Percentiles rank a stretch among this genome's conserved stretches.
These are phyloP conservation scores for Whalleya microplaca DNA, from an alignment of 2,329 filamentous ascomycete species.

Conservation along the genomic window DNA sequence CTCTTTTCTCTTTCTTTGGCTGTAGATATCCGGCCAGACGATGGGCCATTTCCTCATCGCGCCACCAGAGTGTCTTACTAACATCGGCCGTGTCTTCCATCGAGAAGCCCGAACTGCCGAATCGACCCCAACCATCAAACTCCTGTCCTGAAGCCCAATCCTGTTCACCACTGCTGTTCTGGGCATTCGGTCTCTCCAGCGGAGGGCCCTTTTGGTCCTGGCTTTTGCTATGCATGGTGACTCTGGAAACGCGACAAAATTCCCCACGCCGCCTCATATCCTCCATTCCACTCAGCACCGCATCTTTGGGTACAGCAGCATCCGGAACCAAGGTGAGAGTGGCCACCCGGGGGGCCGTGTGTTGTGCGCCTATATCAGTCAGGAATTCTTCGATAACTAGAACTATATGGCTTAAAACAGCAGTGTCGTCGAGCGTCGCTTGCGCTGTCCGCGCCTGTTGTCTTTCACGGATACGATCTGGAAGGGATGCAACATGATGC, in stretches of 20 bases:
- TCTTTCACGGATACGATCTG: conserved; percentile 41
- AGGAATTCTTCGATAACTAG: conserved; percentile 49
- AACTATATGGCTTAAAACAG: conserved; percentile 43
- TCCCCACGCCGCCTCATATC: conserved; percentile 36
- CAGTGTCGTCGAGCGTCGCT: conserved; percentile 44
- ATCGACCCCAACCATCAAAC: conserved; percentile 54
- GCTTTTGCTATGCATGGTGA: conserved; percentile 9
- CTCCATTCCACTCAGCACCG: conserved; percentile 33
- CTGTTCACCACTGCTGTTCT: conserved; percentile 6
- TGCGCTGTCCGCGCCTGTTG: conserved; percentile 39
- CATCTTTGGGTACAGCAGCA: conserved; percentile 40
- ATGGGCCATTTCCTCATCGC: conserved; percentile 49
- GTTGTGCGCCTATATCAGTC: conserved; percentile 40
- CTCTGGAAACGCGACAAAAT: conserved; percentile 28
- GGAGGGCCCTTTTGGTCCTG: conserved; percentile 10
- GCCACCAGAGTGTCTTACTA: conserved; percentile 47
- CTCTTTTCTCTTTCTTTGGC: conserved; percentile 34
- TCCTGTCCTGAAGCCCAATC: conserved; percentile 28
- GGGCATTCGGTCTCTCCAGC: neutral
- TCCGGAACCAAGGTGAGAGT: conserved; percentile 52
- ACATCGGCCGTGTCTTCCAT: conserved; percentile 1
- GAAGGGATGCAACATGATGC: conserved; percentile 42
- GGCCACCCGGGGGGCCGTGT: conserved; percentile 39
- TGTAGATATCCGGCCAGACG: conserved; percentile 50
- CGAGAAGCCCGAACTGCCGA: conserved; percentile 33